phyloP scores from a whole-genome alignment of 2,329 filamentous ascomycete genomes.

The Penicillium carneum region DNA sequence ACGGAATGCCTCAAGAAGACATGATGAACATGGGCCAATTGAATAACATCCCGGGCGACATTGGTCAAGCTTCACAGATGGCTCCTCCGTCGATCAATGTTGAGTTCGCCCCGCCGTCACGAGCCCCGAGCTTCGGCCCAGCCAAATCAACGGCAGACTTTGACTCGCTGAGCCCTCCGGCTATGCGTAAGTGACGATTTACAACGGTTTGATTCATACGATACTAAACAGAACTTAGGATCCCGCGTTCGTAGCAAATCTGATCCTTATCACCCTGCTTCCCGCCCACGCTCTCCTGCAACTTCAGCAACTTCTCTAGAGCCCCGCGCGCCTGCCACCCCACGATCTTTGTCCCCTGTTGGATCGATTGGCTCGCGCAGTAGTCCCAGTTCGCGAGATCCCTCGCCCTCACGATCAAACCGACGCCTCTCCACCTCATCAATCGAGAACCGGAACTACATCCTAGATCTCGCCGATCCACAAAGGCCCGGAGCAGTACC shows the following conservation, averaged over 20 bases:
- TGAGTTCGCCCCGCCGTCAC: conserved; percentile 80
- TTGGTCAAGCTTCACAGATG: conserved; percentile 76
- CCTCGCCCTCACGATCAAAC: conserved; percentile 53
- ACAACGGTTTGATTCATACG: conserved; percentile 1
- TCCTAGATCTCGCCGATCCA: conserved; percentile 89
- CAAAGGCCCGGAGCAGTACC: conserved; percentile 73
- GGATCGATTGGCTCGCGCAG: conserved; percentile 45
- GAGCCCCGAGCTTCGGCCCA: conserved; percentile 70
- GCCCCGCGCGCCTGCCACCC: conserved; percentile 40
- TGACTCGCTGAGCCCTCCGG: conserved; percentile 83
- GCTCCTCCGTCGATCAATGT: conserved; percentile 94
- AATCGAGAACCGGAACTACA: conserved; percentile 72
- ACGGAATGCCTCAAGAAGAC: conserved; percentile 57
- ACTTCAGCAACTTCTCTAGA: conserved; percentile 43
- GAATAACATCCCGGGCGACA: conserved; percentile 62
- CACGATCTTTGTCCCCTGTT: conserved; percentile 56
- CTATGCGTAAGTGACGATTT: conserved; percentile 55
- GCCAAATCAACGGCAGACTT: conserved; percentile 70
- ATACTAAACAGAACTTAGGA: conserved; percentile 48
- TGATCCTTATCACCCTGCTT: conserved; percentile 62
- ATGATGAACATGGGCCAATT: conserved; percentile 55
- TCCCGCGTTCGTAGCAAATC: conserved; percentile 67
- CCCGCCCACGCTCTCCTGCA: conserved; percentile 49
- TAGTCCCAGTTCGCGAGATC: conserved; percentile 54
- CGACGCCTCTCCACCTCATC: conserved; percentile 56